A percentile compares a stretch with the other conserved stretches of the same genome.
These are phyloP conservation scores for Lachnellula willkommii DNA, from an alignment of 2,329 filamentous ascomycete species.

Conservation along the genomic window DNA sequence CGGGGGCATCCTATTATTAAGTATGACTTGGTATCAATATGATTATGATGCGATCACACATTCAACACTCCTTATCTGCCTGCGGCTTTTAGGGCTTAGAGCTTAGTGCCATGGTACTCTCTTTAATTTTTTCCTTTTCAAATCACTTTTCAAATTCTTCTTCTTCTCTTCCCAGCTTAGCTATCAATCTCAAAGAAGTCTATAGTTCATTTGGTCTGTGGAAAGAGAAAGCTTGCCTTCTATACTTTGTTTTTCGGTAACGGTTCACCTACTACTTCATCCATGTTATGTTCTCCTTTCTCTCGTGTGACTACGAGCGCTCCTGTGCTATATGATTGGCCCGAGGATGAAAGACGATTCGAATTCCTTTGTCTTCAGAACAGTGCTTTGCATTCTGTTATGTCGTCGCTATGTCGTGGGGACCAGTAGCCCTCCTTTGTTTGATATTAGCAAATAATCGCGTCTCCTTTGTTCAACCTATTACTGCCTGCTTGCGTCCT, in stretches of 20 bases:
- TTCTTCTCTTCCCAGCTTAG: conserved; percentile 1
- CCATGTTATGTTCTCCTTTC: background rate
- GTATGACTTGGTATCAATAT: too few relatives aligned
- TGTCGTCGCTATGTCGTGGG: too few relatives aligned
- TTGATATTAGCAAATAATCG: background rate
- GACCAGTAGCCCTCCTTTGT: background rate
- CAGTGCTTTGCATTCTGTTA: background rate
- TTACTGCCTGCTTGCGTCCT: background rate
- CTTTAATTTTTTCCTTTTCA: conserved; percentile 7
- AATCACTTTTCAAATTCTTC: background rate
- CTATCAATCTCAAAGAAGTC: background rate
- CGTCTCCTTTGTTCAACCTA: background rate
- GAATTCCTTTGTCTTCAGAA: background rate
- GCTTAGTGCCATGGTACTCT: background rate
- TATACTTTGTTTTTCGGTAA: background rate
- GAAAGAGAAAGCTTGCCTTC: background rate
- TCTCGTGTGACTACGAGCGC: background rate
- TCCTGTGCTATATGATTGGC: background rate
- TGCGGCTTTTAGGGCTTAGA: conserved; percentile 10
- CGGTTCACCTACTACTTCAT: background rate
- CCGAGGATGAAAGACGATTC: background rate
- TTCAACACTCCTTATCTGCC: conserved; percentile 19
- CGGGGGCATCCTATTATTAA: background rate
- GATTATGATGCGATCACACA: conserved; percentile 1
- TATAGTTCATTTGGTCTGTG: too few relatives aligned